Conservation (phyloP, 805 yeast species). For the Torulaspora microellipsoides region DNA sequence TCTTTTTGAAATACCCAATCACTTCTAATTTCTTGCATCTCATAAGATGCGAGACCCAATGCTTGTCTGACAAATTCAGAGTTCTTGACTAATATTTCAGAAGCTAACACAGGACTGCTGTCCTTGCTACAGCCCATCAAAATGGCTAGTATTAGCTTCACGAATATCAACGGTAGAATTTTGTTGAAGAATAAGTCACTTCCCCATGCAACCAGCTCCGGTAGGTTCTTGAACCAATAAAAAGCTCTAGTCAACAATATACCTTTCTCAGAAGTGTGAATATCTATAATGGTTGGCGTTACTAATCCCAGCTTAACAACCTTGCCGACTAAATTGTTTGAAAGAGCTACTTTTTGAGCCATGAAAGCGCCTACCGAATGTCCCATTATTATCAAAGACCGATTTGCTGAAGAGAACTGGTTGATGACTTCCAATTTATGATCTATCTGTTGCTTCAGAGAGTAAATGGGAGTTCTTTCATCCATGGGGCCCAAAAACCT, state of each 20-base stretch:
- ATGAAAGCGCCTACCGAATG: slow-evolving; percentile 74
- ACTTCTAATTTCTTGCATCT: slow-evolving; percentile 48
- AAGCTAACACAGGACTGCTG: slow-evolving; percentile 38
- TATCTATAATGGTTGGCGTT: slow-evolving; percentile 66
- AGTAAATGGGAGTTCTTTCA: slow-evolving; percentile 28
- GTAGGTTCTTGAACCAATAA: slow-evolving; percentile 29
- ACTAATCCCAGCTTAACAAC: slow-evolving; percentile 52
- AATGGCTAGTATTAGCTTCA: slow-evolving; percentile 21
- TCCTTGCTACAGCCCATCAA: slow-evolving; percentile 29
- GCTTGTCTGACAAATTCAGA: slow-evolving; percentile 49
- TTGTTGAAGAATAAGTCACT: slow-evolving; percentile 19
- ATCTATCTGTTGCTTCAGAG: slow-evolving; percentile 50
- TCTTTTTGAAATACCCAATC: slow-evolving; percentile 49
- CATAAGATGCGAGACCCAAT: slow-evolving; percentile 53
- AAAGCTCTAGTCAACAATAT: slow-evolving; percentile 26
- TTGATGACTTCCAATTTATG: slow-evolving; percentile 54
- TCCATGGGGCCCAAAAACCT: slow-evolving; percentile 17
- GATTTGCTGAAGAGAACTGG: slow-evolving; percentile 25
- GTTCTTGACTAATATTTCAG: slow-evolving; percentile 40
- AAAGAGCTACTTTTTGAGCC: slow-evolving; percentile 46
- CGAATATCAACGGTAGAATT: slow-evolving; percentile 30
- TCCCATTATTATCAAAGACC: slow-evolving; percentile 42
- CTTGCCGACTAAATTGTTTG: slow-evolving; percentile 17
- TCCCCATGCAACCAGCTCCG: slow-evolving; percentile 30
- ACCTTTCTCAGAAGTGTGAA: slow-evolving; percentile 46